Evolutionary conservation across 139 green algal species (phyloP).

Genomic region (Pycnococcus provasolii): DNA sequence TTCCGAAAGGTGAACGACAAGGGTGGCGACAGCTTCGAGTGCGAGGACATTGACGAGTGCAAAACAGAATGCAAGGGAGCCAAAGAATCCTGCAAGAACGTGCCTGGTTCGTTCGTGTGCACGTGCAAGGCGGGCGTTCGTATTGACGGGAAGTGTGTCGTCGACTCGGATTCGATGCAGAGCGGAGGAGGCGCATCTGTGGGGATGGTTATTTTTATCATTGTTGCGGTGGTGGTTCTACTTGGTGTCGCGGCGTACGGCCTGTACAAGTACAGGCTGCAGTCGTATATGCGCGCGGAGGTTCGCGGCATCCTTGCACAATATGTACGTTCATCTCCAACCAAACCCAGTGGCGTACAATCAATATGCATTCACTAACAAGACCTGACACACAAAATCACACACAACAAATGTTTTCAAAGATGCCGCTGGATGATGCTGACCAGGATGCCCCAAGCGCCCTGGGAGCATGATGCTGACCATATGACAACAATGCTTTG

Average conservation of each 20-base stretch:
- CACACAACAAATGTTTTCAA: no score
- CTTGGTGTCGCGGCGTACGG: background rate
- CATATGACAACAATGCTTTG: no score
- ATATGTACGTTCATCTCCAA: background rate
- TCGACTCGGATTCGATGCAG: background rate
- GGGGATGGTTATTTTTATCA: background rate
- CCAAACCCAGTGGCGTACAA: no score
- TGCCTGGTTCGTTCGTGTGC: constrained; percentile 27
- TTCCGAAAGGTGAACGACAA: constrained; percentile 17
- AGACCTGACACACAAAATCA: no score
- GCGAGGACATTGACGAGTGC: constrained; percentile 31
- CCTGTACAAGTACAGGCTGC: constrained; percentile 11
- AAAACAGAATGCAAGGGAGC: constrained; percentile 24
- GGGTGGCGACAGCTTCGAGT: constrained; percentile 1
- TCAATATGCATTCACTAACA: no score
- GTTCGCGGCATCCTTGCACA: constrained; percentile 7
- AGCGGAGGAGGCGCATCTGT: background rate
- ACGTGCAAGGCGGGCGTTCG: constrained; percentile 18
- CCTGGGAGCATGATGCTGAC: no score
- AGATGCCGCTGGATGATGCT: constrained; percentile 17
- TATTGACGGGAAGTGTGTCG: background rate
- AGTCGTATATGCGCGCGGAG: constrained; percentile 9
- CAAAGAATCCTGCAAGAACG: constrained; percentile 31
- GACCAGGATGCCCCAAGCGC: background rate
- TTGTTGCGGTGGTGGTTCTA: constrained; percentile 5